These are phyloP conservation scores for Trametes punicea DNA, from an alignment of 768 basidiomycete species.

Conservation along the genomic window DNA sequence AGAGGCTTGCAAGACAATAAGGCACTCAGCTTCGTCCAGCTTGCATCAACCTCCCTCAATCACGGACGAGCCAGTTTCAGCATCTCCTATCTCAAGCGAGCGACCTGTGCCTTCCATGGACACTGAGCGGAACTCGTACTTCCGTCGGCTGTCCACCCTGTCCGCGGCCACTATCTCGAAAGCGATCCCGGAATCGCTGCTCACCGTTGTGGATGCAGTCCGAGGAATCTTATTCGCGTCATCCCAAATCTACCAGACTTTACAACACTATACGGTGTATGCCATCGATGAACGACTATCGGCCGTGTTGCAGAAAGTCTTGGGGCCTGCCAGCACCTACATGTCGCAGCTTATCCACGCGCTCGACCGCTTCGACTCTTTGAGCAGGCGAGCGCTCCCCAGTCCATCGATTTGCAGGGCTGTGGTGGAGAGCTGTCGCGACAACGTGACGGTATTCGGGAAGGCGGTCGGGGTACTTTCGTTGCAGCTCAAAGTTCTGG, in stretches of 20 bases:
- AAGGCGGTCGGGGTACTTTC: constrained; percentile 85
- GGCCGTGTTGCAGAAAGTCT: constrained; percentile 74
- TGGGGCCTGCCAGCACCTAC: constrained; percentile 79
- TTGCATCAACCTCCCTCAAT: constrained; percentile 16
- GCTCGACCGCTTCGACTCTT: constrained; percentile 87
- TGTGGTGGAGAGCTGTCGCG: constrained; percentile 79
- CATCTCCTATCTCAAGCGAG: constrained; percentile 40
- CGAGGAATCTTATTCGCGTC: constrained; percentile 90
- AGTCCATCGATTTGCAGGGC: constrained; percentile 68
- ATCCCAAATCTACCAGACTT: constrained; percentile 85
- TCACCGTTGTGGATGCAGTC: constrained; percentile 78
- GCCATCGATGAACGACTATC: constrained; percentile 81
- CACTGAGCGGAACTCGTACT: constrained; percentile 87
- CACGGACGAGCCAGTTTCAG: constrained; percentile 31
- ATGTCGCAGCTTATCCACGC: constrained; percentile 83
- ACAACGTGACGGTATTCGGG: constrained; percentile 78
- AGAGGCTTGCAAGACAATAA: not conserved
- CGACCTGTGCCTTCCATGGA: constrained; percentile 59
- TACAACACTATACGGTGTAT: constrained; percentile 84
- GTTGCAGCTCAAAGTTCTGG: constrained; percentile 76
- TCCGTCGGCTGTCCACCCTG: constrained; percentile 83
- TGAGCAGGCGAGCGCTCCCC: constrained; percentile 66
- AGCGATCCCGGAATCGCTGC: constrained; percentile 66
- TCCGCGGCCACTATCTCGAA: constrained; percentile 58
- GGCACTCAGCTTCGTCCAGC: constrained; percentile 21